These are phyloP conservation scores for Fusarium tricinctum DNA, from an alignment of 2,329 filamentous ascomycete genomes.

Conservation along the genomic window DNA sequence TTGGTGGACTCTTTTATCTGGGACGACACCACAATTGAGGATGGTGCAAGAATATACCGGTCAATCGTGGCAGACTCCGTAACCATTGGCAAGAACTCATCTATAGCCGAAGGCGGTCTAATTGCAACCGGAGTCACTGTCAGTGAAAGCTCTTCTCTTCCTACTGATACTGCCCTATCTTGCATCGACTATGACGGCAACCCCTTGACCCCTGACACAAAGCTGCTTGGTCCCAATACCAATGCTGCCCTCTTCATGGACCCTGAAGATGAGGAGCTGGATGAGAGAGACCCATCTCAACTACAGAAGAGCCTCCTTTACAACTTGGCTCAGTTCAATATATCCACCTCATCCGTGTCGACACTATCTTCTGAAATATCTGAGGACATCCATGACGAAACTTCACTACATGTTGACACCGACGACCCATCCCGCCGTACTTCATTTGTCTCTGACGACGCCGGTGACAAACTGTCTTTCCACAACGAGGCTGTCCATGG, in stretches of 20 bases:
- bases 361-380: constrained; percentile 75
- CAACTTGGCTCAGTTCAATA: constrained; percentile 65
- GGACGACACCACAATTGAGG: constrained; percentile 84
- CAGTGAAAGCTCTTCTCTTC: constrained; percentile 69
- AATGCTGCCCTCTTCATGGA: constrained; percentile 65
- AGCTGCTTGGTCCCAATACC: constrained; percentile 64
- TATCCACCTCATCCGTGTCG: constrained; percentile 69
- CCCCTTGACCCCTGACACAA: constrained; percentile 57
- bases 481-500: constrained; percentile 89
- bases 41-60: constrained; percentile 77
- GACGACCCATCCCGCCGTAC: constrained; percentile 74
- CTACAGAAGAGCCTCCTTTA: constrained; percentile 71
- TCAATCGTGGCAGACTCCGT: constrained; percentile 83
- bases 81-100: constrained; percentile 78
- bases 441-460: constrained; percentile 81
- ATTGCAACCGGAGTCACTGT: constrained; percentile 84
- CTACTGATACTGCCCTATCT: constrained; percentile 54
- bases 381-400: constrained; percentile 75
- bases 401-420: constrained; percentile 62
- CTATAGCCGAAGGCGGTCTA: constrained; percentile 78
- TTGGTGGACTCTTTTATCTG: constrained; percentile 88
- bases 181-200: constrained; percentile 56
- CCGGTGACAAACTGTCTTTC: constrained; percentile 73
- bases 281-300: constrained; percentile 63
- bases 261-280: constrained; percentile 64